phyloP scores from a whole-genome alignment of 495 filamentous ascomycete species.

The Pseudomonodictys pantanalensis region DNA sequence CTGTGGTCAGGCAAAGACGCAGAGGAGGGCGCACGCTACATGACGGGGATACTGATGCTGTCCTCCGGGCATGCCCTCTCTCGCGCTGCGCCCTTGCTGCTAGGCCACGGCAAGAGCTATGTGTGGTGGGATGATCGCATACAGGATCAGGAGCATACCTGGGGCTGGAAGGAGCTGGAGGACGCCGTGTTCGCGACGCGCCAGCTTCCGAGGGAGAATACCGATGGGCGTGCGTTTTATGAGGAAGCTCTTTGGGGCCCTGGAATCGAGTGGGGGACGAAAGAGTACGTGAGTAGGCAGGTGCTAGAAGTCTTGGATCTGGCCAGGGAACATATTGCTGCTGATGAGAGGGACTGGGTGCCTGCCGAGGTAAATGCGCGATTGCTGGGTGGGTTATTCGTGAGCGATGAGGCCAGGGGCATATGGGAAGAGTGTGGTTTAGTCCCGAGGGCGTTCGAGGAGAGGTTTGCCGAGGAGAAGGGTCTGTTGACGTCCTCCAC shows the following conservation, averaged over 20 bases:
- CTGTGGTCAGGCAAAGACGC: conserved; percentile 5
- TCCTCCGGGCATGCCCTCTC: conserved; percentile 1
- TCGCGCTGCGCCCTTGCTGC: background rate
- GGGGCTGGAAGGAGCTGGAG: conserved; percentile 2
- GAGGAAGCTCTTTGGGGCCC: background rate
- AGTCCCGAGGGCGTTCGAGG: background rate
- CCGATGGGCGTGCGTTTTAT: background rate
- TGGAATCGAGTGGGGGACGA: background rate
- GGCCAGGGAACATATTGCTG: conserved; percentile 10
- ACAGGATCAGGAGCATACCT: background rate
- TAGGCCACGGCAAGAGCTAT: background rate
- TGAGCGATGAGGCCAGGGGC: background rate
- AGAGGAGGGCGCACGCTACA: conserved; percentile 7
- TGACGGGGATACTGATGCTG: conserved; percentile 4
- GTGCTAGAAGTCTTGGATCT: conserved; percentile 8
- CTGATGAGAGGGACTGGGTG: conserved; percentile 12
- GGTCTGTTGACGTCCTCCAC: background rate
- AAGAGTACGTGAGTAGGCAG: conserved; percentile 2
- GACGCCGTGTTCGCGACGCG: background rate
- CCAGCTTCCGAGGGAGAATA: background rate
- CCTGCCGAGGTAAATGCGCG: conserved; percentile 1
- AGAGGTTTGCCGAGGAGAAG: background rate
- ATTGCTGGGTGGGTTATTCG: conserved; percentile 1
- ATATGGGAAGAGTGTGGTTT: background rate
- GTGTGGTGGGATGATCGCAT: conserved; percentile 8